Percentiles rank a stretch among this genome's conserved stretches.
Evolutionary conservation across 345 rosid genomes (phyloP).

Genomic region (Trapa incisa): DNA sequence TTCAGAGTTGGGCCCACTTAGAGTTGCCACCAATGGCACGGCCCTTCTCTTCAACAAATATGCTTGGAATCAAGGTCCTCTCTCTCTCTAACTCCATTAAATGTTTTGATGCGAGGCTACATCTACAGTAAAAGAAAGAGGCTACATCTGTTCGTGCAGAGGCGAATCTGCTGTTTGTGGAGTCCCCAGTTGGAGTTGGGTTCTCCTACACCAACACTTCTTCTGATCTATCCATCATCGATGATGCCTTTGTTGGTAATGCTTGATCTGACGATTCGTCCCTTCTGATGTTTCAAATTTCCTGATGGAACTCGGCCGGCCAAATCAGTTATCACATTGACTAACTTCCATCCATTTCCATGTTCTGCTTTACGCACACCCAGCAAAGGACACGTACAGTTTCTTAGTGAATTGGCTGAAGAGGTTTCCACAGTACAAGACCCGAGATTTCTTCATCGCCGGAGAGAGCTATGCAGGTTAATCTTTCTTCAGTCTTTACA

Average conservation of each 20-base stretch:
- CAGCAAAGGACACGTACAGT: conserved; percentile 22
- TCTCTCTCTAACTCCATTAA: no score
- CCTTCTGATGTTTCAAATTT: neutral
- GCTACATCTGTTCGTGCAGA: conserved; percentile 16
- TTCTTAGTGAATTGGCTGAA: conserved; percentile 27
- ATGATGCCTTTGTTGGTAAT: conserved; percentile 49
- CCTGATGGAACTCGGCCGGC: neutral
- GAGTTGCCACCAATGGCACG: conserved; percentile 34
- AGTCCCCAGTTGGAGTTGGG: conserved; percentile 62
- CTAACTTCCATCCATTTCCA: neutral
- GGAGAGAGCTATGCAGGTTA: conserved; percentile 33
- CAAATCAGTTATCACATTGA: neutral
- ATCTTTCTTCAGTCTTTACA: neutral
- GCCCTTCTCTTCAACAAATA: conserved; percentile 31
- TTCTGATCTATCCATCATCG: conserved; percentile 31
- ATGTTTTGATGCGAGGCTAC: no score
- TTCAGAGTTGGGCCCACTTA: conserved; percentile 46
- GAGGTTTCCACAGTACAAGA: conserved; percentile 26
- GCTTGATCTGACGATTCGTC: neutral
- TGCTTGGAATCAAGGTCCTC: conserved; percentile 49
- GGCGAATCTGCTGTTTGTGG: conserved; percentile 51
- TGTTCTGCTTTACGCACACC: neutral
- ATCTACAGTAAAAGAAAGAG: no score
- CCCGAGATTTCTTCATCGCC: conserved; percentile 19
- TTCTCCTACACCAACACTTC: conserved; percentile 58